A percentile compares a stretch with the other conserved stretches of the same genome.
Evolutionary conservation across 148 eudicot genomes (phyloP).

Genomic region (Amaranthus palmeri): DNA sequence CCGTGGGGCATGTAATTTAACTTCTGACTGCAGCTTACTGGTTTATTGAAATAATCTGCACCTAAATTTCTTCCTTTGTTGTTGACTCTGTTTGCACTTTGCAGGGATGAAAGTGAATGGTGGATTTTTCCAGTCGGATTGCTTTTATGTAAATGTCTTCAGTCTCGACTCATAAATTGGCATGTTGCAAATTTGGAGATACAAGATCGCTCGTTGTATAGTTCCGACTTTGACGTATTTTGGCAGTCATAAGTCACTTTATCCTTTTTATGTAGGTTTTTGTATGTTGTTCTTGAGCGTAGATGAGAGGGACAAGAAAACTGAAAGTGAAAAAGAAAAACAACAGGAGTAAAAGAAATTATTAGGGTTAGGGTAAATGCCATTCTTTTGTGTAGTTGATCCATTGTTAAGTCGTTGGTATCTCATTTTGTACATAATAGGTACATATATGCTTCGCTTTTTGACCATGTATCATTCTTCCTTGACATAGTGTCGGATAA

Average conservation of each 20-base stretch:
- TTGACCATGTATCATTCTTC: conserved; percentile 17
- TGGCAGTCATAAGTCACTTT: conserved; percentile 70
- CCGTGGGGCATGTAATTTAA: conserved; percentile 87
- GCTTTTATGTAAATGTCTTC: conserved; percentile 81
- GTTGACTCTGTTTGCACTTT: not conserved
- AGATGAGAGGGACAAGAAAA: conserved; percentile 25
- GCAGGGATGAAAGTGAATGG: conserved; percentile 99
- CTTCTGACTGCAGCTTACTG: conserved; percentile 3
- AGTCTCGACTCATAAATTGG: conserved; percentile 87
- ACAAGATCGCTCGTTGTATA: conserved; percentile 95
- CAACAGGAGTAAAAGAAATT: conserved; percentile 20
- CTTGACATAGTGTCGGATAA: not conserved
- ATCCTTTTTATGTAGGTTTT: conserved; percentile 26
- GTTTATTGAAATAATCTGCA: not conserved
- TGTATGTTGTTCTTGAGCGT: conserved; percentile 25
- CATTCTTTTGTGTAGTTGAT: conserved; percentile 38
- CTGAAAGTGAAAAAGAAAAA: conserved; percentile 17
- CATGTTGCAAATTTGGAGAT: conserved; percentile 96
- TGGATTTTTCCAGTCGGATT: conserved; percentile 90
- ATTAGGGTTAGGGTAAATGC: conserved; percentile 34
- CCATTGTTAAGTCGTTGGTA: conserved; percentile 23
- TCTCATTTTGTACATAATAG: conserved; percentile 30
- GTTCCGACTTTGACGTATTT: conserved; percentile 74
- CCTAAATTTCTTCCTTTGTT: conserved; percentile 11
- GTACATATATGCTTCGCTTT: conserved; percentile 23